Evolutionary conservation across 257 asterid genomes (phyloP).

Genomic region (Petrea volubilis): DNA sequence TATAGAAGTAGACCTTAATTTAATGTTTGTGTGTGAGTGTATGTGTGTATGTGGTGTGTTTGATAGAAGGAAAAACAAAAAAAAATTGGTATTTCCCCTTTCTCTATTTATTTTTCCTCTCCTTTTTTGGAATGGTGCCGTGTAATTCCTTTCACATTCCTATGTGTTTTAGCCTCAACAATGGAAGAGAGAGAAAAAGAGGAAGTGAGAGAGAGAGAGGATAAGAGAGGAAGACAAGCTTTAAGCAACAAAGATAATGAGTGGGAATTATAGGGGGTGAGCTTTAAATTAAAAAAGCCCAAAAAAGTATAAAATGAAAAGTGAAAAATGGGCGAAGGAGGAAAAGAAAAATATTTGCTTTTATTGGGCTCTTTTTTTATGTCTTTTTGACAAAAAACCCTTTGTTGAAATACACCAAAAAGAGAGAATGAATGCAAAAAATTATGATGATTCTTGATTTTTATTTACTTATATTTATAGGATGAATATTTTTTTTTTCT

Average conservation of each 20-base stretch:
- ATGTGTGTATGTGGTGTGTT: constrained; percentile 4
- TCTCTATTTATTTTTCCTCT: background rate
- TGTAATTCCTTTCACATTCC: constrained; percentile 42
- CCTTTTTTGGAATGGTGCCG: constrained; percentile 34
- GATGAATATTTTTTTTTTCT: background rate
- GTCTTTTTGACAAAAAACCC: constrained; percentile 45
- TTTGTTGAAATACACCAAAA: constrained; percentile 41
- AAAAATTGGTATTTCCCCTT: background rate
- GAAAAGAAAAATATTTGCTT: constrained; percentile 36
- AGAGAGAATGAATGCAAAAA: constrained; percentile 18
- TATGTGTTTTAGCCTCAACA: constrained; percentile 37
- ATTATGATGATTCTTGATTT: constrained; percentile 13
- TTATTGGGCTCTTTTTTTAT: constrained; percentile 30
- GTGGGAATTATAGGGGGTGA: constrained; percentile 87
- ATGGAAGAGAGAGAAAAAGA: constrained; percentile 39
- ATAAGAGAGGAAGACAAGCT: constrained; percentile 57
- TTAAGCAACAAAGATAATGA: constrained; percentile 96
- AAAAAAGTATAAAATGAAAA: constrained; percentile 4
- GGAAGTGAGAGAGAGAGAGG: constrained; percentile 43
- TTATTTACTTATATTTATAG: background rate
- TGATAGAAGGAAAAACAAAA: background rate
- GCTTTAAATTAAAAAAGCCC: constrained; percentile 60
- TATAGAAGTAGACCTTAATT: constrained; percentile 19
- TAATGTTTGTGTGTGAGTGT: constrained; percentile 30
- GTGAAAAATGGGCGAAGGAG: constrained; percentile 3